Evolutionary conservation across 805 yeast genomes (phyloP), one percentile per base, ranked within the genome.

Genomic region (Starmerella bombicola): DNA sequence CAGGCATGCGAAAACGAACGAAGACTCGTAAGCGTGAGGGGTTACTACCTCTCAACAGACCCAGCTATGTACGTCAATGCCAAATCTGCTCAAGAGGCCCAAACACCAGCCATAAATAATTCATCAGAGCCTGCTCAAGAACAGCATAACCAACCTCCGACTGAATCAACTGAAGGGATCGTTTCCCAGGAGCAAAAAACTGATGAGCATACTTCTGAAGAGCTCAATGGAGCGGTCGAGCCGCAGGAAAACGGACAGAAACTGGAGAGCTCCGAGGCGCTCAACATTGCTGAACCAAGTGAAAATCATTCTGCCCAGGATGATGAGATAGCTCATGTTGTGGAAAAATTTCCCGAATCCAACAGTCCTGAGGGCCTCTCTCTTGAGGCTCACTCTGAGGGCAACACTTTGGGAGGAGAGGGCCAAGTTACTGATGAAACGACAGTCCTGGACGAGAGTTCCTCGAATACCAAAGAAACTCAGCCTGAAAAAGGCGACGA

Each of bases 1-100:
- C 79, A 80, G 60, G 95, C 96, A 0, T 91, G 97, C 64, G 93
- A 82, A 53, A 60, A 70, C 32, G 96, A 86, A 55, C 74, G 91
- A 52, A 66, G 95, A 55, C 77, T 91, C 41, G 93, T 86, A 32
- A 95, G 97, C 21, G 98, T 91, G 13, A 71, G 93, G 54, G 84
- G 83, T 48, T 69, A 67, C 49, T 76, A 74, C 49, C 40, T 63
- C 39, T 52, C 56, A 23, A 64, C 62, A 2, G 63, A 59, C 37
- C 58, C 65, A 15, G 20, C 20, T n/a, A 3, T 15, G 16, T 6
- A 36, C 34, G 21, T 28, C 37, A 8, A 8, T n/a, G n/a, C n/a
- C n/a, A n/a, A n/a, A n/a, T n/a, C n/a, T n/a, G 32, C 41, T 5
- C 26, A 8, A 5, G 30, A 28, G 30, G 5, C 30, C 16, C 28